Percentiles rank a stretch among this genome's conserved stretches.
phyloP scores from a whole-genome alignment of 768 basidiomycete genomes.

The Leccinum broughii region DNA sequence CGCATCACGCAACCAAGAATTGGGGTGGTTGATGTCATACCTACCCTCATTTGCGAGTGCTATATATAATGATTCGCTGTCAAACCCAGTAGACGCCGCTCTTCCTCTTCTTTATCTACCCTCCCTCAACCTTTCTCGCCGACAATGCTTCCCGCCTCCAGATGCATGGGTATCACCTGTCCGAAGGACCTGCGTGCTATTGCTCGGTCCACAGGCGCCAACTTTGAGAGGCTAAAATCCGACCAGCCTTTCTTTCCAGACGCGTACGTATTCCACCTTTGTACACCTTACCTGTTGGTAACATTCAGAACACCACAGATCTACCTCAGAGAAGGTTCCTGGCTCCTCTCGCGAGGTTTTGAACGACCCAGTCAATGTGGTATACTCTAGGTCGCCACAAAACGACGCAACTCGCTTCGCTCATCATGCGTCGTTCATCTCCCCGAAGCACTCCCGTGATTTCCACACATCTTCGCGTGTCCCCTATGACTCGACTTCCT shows the following conservation, averaged over 20 bases:
- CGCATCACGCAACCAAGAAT: not conserved
- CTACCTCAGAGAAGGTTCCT: conserved; percentile 31
- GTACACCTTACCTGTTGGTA: conserved; percentile 36
- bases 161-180: conserved; percentile 41
- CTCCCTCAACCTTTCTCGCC: not conserved
- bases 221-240: conserved; percentile 26
- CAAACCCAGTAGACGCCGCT: conserved; percentile 6
- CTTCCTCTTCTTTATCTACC: not conserved
- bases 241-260: conserved; percentile 34
- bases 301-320: conserved; percentile 28
- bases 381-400: not conserved
- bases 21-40: conserved; percentile 26
- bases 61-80: not conserved
- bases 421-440: not conserved
- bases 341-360: not conserved
- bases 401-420: not conserved
- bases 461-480: conserved; percentile 26
- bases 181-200: conserved; percentile 37
- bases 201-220: conserved; percentile 39
- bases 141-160: conserved; percentile 25
- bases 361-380: not conserved
- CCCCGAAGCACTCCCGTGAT: conserved; percentile 15
- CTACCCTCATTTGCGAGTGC: not conserved
- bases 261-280: conserved; percentile 36
- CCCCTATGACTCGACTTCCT: conserved; percentile 26